These are phyloP conservation scores for Sugiyamaella americana DNA, from an alignment of 805 yeast species.

Conservation along the genomic window DNA sequence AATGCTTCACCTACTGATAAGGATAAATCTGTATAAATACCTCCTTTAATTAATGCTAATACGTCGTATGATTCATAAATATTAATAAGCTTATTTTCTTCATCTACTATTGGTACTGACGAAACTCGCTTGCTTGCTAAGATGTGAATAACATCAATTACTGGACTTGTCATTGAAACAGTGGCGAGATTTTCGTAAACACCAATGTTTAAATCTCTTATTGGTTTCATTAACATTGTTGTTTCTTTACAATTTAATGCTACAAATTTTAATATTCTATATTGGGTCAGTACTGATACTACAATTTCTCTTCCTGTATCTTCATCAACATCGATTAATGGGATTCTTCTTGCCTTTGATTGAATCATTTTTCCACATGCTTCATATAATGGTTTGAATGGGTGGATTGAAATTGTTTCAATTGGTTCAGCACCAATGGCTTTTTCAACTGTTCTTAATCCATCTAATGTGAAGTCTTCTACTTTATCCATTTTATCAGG, in stretches of 20 bases:
- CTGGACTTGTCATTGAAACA: slow-evolving; percentile 86
- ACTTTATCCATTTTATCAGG: slow-evolving; percentile 86
- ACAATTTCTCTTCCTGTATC: slow-evolving; percentile 90
- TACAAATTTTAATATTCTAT: slow-evolving; percentile 90
- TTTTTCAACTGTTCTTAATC: slow-evolving; percentile 77
- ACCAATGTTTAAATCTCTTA: slow-evolving; percentile 61
- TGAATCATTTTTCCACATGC: slow-evolving; percentile 91
- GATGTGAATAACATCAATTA: slow-evolving; percentile 82
- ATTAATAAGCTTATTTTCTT: slow-evolving; percentile 60
- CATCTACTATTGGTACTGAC: slow-evolving; percentile 90
- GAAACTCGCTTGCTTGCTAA: slow-evolving; percentile 77
- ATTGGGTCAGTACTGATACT: slow-evolving; percentile 91
- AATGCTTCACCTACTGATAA: slow-evolving; percentile 94
- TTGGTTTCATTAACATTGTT: slow-evolving; percentile 68
- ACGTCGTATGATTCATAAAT: slow-evolving; percentile 97
- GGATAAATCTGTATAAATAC: slow-evolving; percentile 83
- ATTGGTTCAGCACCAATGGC: slow-evolving; percentile 81
- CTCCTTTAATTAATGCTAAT: slow-evolving; percentile 85
- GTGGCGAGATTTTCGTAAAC: slow-evolving; percentile 51
- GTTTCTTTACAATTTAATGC: slow-evolving; percentile 95
- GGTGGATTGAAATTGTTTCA: slow-evolving; percentile 84
- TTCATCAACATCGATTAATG: slow-evolving; percentile 90
- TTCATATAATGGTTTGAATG: slow-evolving; percentile 80
- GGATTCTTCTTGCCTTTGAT: slow-evolving; percentile 86
- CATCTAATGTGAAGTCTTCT: slow-evolving; percentile 78